Evolutionary conservation across 305 asterid genomes (phyloP), one percentile per base, ranked within the genome.

Genomic region (Fraxinus xanthoxyloides): DNA sequence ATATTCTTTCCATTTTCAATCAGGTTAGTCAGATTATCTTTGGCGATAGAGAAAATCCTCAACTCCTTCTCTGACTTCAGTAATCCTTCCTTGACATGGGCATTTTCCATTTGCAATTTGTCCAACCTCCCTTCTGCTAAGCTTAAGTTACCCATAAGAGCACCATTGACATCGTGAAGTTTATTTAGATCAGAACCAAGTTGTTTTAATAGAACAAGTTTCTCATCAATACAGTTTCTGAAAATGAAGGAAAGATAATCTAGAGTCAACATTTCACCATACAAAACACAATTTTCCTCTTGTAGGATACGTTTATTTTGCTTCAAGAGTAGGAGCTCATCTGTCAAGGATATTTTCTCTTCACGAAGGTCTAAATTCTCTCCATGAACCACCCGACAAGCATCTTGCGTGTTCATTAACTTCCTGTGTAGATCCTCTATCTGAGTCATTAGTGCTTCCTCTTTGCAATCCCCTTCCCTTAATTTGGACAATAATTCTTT

Each of bases 171-270:
- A 80, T 69, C 86, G n/a, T 85, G 83, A 48, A 91, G 91, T 80
- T 82, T 82, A 78, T 86, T 79, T 23, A 84, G 81, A 84, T 89
- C 93, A 74, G 78, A 81, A 75, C 82, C 89, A 70, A 94, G 89
- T 77, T 85, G 89, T 88, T 86, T 89, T 9, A 91, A 46, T 72
- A 80, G 90, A 85, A 75, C 21, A 54, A 77, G 63, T 80, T 92
- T 93, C 82, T 93, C 98, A 59, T 85, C 88, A 21, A 90, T 83
- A 59, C 84, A 85, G 85, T 86, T 86, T 89, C 85, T 87, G 81
- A 92, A 90, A 79, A 93, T 81, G 61, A 86, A 67, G 59, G 94
- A 90, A 72, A 89, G 86, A 77, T 83, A 84, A 78, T 87, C 91
- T 21, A 90, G 88, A 81, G 88, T 90, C 35, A 93, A 63, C 63